Evolutionary conservation across 306 rosid genomes (phyloP).

Genomic region (Cucumis cinereus): DNA sequence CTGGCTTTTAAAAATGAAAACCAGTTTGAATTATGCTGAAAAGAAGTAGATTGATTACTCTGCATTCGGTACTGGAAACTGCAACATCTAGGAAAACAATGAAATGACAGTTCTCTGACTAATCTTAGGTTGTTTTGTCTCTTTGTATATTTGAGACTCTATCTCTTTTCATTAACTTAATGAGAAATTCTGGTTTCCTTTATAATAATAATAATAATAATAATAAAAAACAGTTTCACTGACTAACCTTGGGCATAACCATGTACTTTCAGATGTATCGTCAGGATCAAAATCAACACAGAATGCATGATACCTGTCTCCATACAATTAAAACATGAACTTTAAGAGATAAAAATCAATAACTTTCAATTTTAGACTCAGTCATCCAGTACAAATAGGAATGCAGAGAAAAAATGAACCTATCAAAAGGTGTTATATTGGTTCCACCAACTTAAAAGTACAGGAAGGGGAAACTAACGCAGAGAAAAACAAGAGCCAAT

Average conservation of each 20-base stretch:
- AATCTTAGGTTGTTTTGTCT: conserved; percentile 44
- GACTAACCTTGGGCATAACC: conserved; percentile 96
- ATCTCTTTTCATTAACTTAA: no score
- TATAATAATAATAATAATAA: no score
- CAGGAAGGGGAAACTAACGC: not conserved
- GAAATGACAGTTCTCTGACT: conserved; percentile 3
- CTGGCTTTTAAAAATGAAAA: not conserved
- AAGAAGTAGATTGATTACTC: not conserved
- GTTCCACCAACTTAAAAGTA: not conserved
- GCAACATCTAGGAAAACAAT: not conserved
- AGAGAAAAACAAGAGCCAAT: not conserved
- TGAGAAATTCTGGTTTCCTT: no score
- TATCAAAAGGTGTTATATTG: not conserved
- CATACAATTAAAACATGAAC: conserved; percentile 17
- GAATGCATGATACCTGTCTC: conserved; percentile 89
- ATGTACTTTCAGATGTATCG: conserved; percentile 57
- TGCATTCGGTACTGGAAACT: not conserved
- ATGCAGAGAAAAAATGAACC: not conserved
- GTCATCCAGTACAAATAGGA: not conserved
- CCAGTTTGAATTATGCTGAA: not conserved
- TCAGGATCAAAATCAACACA: conserved; percentile 96
- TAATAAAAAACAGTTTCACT: not conserved
- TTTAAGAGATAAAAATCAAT: conserved; percentile 7
- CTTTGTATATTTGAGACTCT: no score
- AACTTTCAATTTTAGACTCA: not conserved